Evolutionary conservation across 2,329 filamentous ascomycete genomes (phyloP).

Genomic region (Botrytis medusae): DNA sequence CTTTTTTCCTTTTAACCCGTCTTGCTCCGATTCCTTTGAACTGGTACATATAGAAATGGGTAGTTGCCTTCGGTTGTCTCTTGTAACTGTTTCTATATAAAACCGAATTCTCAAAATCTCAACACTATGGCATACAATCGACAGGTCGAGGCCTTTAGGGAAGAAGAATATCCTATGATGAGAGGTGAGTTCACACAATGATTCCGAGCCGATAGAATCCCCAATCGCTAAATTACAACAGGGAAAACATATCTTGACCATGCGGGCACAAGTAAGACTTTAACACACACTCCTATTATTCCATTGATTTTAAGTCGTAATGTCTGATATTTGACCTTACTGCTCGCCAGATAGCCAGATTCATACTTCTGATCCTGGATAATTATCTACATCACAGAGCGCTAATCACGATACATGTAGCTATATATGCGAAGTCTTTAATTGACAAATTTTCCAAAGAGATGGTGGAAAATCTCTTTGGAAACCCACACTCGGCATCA

Average conservation of each 20-base stretch:
- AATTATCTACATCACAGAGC: not conserved
- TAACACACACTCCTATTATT: not conserved
- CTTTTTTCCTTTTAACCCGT: constrained; percentile 13
- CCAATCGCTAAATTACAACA: constrained; percentile 41
- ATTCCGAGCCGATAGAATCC: constrained; percentile 14
- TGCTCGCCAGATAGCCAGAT: not conserved
- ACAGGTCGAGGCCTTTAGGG: constrained; percentile 56
- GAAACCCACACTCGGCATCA: constrained; percentile 88
- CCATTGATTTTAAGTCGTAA: constrained; percentile 2
- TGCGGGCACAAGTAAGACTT: constrained; percentile 65
- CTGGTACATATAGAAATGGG: constrained; percentile 15
- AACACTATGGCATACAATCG: constrained; percentile 51
- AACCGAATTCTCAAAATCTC: not conserved
- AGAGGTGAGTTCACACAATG: constrained; percentile 48
- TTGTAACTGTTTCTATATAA: not conserved
- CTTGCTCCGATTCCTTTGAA: not conserved
- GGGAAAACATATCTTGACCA: constrained; percentile 84
- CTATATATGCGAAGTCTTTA: constrained; percentile 73
- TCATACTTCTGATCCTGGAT: not conserved
- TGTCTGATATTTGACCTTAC: not conserved
- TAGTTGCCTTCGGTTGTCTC: not conserved
- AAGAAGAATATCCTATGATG: constrained; percentile 66
- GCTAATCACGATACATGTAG: constrained; percentile 9
- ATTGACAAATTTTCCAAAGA: constrained; percentile 79
- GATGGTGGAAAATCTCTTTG: constrained; percentile 74